phyloP scores from a whole-genome alignment of 345 rosid genomes.

The Moringa oleifera region DNA sequence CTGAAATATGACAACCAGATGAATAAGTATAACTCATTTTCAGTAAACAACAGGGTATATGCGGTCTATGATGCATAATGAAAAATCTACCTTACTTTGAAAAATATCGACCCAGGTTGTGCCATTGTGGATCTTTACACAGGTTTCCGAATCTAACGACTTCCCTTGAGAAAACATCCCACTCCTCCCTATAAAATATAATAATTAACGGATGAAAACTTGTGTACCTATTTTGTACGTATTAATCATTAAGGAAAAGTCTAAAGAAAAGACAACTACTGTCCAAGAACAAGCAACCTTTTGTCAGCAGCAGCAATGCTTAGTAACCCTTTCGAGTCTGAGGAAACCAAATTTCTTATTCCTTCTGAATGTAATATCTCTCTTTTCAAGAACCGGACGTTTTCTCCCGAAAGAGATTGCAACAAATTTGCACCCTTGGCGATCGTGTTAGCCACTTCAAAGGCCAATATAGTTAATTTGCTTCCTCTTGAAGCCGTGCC shows the following conservation, averaged over 20 bases:
- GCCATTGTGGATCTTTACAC: slow-evolving; percentile 92
- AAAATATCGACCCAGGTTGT: slow-evolving; percentile 68
- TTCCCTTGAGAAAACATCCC: slow-evolving; percentile 66
- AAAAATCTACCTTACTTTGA: slow-evolving; percentile 44
- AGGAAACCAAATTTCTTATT: slow-evolving; percentile 63
- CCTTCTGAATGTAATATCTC: slow-evolving; percentile 66
- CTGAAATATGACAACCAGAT: slow-evolving; percentile 37
- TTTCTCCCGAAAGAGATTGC: slow-evolving; percentile 63
- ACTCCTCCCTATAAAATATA: slow-evolving; percentile 61
- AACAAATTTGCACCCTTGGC: slow-evolving; percentile 67
- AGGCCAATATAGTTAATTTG: slow-evolving; percentile 58
- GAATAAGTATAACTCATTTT: slow-evolving; percentile 14
- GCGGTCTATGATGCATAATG: not conserved
- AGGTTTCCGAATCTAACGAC: slow-evolving; percentile 80
- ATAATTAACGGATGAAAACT: slow-evolving; percentile 6
- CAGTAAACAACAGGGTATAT: slow-evolving; percentile 11
- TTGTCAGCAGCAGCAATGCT: slow-evolving; percentile 84
- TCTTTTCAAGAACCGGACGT: slow-evolving; percentile 50
- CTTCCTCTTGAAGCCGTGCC: slow-evolving; percentile 50
- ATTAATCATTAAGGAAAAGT: not conserved
- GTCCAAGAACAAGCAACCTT: slow-evolving; percentile 45
- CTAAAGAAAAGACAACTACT: slow-evolving; percentile 4
- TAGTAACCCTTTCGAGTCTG: slow-evolving; percentile 54
- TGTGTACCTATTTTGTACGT: not conserved
- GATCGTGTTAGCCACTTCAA: slow-evolving; percentile 93